Evolutionary conservation across 169 alveolate genomes (phyloP).

Genomic region (Cryptosporidium bovis): DNA sequence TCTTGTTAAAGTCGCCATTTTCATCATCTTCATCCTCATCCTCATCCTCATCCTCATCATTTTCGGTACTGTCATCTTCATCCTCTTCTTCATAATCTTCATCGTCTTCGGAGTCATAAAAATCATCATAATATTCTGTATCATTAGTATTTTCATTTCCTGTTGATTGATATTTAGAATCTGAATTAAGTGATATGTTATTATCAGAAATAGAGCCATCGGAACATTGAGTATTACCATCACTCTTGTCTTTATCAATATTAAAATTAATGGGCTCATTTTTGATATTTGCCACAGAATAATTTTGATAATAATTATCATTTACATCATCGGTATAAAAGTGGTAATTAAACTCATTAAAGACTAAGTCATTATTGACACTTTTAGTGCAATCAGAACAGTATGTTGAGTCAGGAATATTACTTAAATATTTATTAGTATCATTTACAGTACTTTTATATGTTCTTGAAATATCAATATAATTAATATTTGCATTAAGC

Average conservation of each 20-base stretch:
- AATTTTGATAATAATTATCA: background rate
- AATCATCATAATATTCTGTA: background rate
- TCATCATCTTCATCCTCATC: conserved; percentile 4
- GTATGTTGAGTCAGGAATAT: too few species aligned
- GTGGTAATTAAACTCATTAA: too few species aligned
- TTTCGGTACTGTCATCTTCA: conserved; percentile 1
- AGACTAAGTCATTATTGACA: too few species aligned
- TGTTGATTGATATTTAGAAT: background rate
- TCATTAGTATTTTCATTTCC: background rate
- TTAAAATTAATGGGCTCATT: background rate
- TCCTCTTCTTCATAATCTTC: conserved; percentile 43
- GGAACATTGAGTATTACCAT: background rate
- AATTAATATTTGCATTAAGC: background rate
- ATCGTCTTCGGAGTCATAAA: conserved; percentile 44
- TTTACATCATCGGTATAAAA: background rate
- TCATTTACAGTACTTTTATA: too few species aligned
- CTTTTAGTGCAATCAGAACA: too few species aligned
- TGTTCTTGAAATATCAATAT: too few species aligned
- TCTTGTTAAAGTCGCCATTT: too few species aligned
- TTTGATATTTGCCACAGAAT: background rate
- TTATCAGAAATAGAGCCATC: conserved; percentile 22
- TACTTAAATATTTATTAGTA: too few species aligned
- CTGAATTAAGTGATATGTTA: background rate
- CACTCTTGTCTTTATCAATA: background rate
- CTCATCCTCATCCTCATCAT: conserved; percentile 8